Base-by-base conservation (phyloP, 2,329 filamentous ascomycete species). In the Massarina eburnea region DNA sequence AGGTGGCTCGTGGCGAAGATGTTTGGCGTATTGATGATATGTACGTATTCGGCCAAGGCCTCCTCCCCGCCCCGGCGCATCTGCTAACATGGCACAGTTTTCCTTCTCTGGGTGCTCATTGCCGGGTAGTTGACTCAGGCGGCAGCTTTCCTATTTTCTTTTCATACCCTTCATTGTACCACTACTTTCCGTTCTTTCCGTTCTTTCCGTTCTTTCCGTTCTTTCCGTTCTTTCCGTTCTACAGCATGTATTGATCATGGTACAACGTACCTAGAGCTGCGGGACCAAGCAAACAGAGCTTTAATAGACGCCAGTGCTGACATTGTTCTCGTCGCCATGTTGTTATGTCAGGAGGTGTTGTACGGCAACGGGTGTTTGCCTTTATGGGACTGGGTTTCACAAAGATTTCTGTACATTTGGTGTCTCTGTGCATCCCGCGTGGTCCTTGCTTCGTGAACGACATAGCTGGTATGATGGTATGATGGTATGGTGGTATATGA, bases 21-120 rank as follows among this genome's bases (percentile, higher is more conserved):
- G 84, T 88, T 88, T 71, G 84, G 92, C 49, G 89, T 96, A 39
- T 73, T 97, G 59, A 96, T 96, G 91, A 91, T 95, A 69, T 95
- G 92, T 81, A 52, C 54, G 70, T 70, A 30, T 40, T 17, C 35
- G n/a, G n/a, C n/a, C n/a, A n/a, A n/a, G n/a, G n/a, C 19, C 38
- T 14, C 41, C 26, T 20, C 17, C 15, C 20, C 20, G 39, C 37
- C 17, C 18, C 10, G 26, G 27, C 27, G 14, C 10, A 3, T 9
- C 18, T 45, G 39, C 58, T 67, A 51, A 64, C 46, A 17, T 14
- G 20, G n/a, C 4, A 26, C 10, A 64, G 69, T 73, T 43, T 69
- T 66, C 61, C 77, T 79, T 40, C 75, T 88, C 48, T 88, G 84
- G 84, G 84, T 88, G 39, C 76, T 88, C 56, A 82, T 88, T 51